Conservation (phyloP, 225 moss, liverwort and hornwort genomes). For the Bryoerythrophyllum caledonicum region DNA sequence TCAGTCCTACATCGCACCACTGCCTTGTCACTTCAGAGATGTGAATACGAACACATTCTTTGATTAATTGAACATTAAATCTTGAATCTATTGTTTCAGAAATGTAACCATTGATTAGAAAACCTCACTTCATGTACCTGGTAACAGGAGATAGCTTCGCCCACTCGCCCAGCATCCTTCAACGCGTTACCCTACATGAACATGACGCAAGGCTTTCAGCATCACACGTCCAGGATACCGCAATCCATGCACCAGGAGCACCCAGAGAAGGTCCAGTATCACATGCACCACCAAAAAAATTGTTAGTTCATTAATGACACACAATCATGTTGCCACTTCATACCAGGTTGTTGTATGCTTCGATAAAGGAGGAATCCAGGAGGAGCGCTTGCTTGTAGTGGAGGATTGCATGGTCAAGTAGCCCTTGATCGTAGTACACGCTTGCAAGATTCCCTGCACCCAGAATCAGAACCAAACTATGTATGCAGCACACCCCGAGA, state of each 20-base stretch:
- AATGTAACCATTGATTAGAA: not conserved
- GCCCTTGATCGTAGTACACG: constrained; percentile 98
- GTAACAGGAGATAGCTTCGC: constrained; percentile 93
- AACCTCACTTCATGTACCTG: constrained; percentile 52
- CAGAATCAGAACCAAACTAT: constrained; percentile 85
- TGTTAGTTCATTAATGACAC: not conserved
- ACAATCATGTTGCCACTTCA: constrained; percentile 7
- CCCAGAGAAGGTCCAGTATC: not conserved
- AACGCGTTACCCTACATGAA: constrained; percentile 85
- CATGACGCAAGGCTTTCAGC: constrained; percentile 12
- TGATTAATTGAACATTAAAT: not conserved
- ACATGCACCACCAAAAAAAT: not conserved
- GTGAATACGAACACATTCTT: not conserved
- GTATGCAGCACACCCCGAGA: constrained; percentile 95
- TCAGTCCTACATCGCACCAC: not conserved
- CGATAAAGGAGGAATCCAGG: constrained; percentile 83
- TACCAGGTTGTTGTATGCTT: constrained; percentile 99
- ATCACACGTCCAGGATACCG: constrained; percentile 12
- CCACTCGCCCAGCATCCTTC: constrained; percentile 95
- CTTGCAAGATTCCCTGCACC: constrained; percentile 99
- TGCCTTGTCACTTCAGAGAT: not conserved
- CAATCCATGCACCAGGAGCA: not conserved
- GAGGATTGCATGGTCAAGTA: constrained; percentile 89
- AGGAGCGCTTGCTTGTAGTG: constrained; percentile 95
- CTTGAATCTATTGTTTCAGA: not conserved